Base-by-base conservation (phyloP, 805 yeast species). In the Saccharomyces jurei region DNA sequence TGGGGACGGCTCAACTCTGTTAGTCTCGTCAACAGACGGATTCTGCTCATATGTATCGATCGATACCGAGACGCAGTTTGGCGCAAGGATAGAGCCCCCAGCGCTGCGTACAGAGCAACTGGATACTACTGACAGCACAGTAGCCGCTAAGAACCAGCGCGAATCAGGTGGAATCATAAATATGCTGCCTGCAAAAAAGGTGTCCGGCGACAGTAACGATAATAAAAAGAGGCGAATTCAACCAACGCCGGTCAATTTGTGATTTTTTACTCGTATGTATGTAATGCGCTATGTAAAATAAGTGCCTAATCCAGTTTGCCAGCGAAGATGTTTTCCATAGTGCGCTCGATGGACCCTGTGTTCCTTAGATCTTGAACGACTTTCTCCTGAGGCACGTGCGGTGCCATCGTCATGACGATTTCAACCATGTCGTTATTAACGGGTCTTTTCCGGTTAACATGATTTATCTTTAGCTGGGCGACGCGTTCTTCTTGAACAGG, bases 21-120 rank as follows among this genome's bases (percentile, higher is more conserved):
- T 92, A 61, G 76, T 87, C 26, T 83, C 96, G 6, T 87, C 97
- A 0, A 87, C 96, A 0, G 99, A 94, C 68, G 98, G 98, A 21
- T 92, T 90, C 67, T 86, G 97, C 59, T 86, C 96, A 0, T 78
- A 78, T 48, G 68, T 91, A 1, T 69, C 74, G 6, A 79, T 89
- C 50, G 78, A 78, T 4, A 68, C 71, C 1, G 77, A 71, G 2
- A 75, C 81, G 44, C 44, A 36, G 11, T 74, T 89, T 32, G 96
- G 96, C 0, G 74, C 68, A 30, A 68, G 60, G n/a, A 36, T 36
- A 10, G 44, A 36, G 44, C 44, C 44, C 13, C 44, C 2, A 56
- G 60, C 48, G 22, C 21, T 22, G 6, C 63, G 54, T 52, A 62
- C 63, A 30, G 60, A 62, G 48, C 65, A 59, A 3, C 72, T 78